Evolutionary conservation across 108 stramenopile genomes (phyloP), one percentile per base, ranked within the genome.

Genomic region (Chaetoceros tenuissimus): DNA sequence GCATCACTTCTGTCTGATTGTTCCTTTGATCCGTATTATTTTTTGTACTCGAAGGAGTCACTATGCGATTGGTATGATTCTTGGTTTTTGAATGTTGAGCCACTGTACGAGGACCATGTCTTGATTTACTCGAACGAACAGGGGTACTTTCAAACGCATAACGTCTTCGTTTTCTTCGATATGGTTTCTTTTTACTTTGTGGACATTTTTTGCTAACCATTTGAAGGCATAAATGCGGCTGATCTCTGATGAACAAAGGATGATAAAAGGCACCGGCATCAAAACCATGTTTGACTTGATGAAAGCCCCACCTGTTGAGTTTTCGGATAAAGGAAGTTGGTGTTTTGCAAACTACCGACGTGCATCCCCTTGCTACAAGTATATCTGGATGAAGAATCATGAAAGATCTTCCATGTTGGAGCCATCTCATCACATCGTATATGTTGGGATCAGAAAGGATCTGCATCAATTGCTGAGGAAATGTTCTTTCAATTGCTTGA

Each of bases 281-380:
- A 3, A 82, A 68, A 28, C 87, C 87, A 55, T 79, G 64, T 1
- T 84, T 82, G 43, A 80, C 78, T 61, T 89, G 87, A 43, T 84
- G 84, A 34, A 89, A 89, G 13, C 87, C 87, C 87, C 87, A 89
- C 29, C 87, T 67, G 60, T 89, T 89, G 2, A 89, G 66, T 48
- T 89, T 89, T 43, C 87, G 55, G 0, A 81, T 85, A 50, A 89
- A 85, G 51, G 76, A 78, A 3, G 84, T n/a, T n/a, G n/a, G 80
- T 57, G 85, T 85, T 61, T 85, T 85, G 53, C 79, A 79, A 27
- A 68, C 71, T 23, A 31, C 31, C 23, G 31, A 16, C 25, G 40
- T 22, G n/a, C n/a, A 19, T 23, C 27, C 28, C 28, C 10, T 29
- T 29, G 7, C 46, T 50, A 10, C 68, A 45, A 20, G 77, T 55